Base-by-base conservation (phyloP, 2,329 filamentous ascomycete species). In the Chrysoporthe cubensis region DNA sequence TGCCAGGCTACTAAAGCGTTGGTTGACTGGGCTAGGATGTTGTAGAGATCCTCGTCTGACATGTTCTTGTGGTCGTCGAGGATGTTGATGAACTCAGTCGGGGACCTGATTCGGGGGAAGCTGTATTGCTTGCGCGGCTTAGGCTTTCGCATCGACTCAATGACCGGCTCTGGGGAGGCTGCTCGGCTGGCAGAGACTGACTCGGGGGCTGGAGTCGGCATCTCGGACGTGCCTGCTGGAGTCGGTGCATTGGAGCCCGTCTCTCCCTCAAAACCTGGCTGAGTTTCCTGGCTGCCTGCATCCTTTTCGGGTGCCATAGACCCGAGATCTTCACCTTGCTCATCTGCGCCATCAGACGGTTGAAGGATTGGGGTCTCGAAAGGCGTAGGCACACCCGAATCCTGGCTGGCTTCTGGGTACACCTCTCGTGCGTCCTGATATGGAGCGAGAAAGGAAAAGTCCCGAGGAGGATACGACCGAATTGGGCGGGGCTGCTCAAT, bases 51-150 rank as follows among this genome's bases (percentile, higher is more conserved):
- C 4, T 77, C 77, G 0, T 78, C 80, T 2, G 80, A 74, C 75
- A 88, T 80, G 11, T 83, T 78, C 69, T 87, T 83, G 71, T 80
- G 79, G 66, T 86, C 80, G 65, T 86, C 80, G 40, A 89, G 76
- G 1, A 81, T 78, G 1, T 81, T 77, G 46, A 79, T 75, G 67
- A 84, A 87, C 9, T 85, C 82, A 3, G 84, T 79, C 0, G 84
- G 78, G 54, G 85, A 80, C 42, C 84, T 81, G 8, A 87, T 76
- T 73, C 86, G 85, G 62, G 80, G 80, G 73, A 84, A 88, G 3
- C 75, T 74, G 71, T 80, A 87, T 56, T 78, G 79, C 46, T 76
- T 77, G 14, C 66, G 68, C 8, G 59, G 8, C 50, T 69, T 70
- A 46, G 64, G 72, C 26, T 71, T 67, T 9, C 65, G 69, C 52